phyloP scores from a whole-genome alignment of 2,329 filamentous ascomycete genomes.

The Cryphonectria naterciae region DNA sequence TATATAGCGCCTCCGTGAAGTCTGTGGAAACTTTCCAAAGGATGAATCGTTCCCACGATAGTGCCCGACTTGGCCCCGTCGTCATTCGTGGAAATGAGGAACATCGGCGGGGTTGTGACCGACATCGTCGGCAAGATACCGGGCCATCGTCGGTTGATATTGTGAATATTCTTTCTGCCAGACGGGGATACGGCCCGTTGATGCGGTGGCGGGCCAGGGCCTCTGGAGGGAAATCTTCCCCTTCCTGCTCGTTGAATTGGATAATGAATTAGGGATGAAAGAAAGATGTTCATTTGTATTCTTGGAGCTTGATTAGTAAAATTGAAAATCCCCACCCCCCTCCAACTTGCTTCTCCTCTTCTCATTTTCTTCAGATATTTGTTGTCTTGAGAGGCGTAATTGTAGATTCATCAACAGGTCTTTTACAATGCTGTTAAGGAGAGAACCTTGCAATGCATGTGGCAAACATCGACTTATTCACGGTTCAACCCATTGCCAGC shows the following conservation, averaged over 20 bases:
- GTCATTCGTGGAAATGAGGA: constrained; percentile 26
- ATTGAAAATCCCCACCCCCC: too few species aligned
- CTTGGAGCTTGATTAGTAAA: too few species aligned
- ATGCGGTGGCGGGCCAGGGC: background rate
- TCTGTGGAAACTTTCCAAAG: background rate
- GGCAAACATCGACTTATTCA: too few species aligned
- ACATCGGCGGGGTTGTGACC: constrained; percentile 23
- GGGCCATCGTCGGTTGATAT: constrained; percentile 16
- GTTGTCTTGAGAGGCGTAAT: too few species aligned
- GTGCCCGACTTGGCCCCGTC: background rate
- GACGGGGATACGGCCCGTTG: constrained; percentile 23
- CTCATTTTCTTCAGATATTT: too few species aligned
- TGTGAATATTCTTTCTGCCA: background rate
- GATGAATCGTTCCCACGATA: background rate
- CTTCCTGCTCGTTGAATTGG: background rate
- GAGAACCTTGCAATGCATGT: too few species aligned
- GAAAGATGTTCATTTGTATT: too few species aligned
- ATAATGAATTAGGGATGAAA: background rate
- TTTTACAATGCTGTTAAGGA: too few species aligned
- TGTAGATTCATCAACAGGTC: too few species aligned
- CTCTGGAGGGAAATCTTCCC: background rate
- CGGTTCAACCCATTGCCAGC: background rate
- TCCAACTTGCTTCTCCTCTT: rapidly evolving
- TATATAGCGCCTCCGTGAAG: background rate
- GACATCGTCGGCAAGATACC: constrained; percentile 6